Evolutionary conservation across 2,329 filamentous ascomycete genomes (phyloP), one percentile per base, ranked within the genome.

Genomic region (Neocucurbitaria cava): DNA sequence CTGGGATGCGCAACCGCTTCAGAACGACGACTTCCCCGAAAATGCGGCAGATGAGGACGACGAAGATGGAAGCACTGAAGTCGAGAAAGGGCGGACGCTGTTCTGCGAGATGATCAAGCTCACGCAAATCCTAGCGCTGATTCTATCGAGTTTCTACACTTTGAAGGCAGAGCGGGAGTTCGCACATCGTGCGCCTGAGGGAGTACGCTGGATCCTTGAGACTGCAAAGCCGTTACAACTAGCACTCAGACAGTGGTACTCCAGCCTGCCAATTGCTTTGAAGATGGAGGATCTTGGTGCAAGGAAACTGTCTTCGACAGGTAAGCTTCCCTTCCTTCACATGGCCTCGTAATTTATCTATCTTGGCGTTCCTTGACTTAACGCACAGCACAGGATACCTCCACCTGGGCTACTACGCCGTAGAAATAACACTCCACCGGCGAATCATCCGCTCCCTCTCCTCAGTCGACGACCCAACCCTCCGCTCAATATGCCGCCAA

Each of bases 171-270:
- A 79, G 36, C 72, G 78, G 45, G 77, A 81, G 10, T 76, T 79
- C 56, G 65, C 74, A 26, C 64, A 71, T 4, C 73, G 76, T 3
- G 74, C 77, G 6, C 70, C 71, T 31, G 76, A 80, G 52, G 76
- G 77, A n/a, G 80, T 81, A 5, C 78, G 81, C 5, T 73, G 81
- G 58, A 78, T 84, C 20, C 72, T 84, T 9, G 81, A 83, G 50
- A 76, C 76, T 46, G 82, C 82, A 26, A 84, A 84, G 58, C 82
- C 82, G 2, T 79, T 83, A 5, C 81, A 84, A 54, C 76, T 84
- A 52, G 77, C 79, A 0, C 70, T 84, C 2, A 81, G 81, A 36
- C 77, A 83, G 42, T 84, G 83, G 83, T 84, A 81, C 57, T 74
- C 77, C 3, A 75, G 75, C 17, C 72, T 84, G 15, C 82, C 82